These are phyloP conservation scores for Phoma sp. DNA, from an alignment of 2,329 filamentous ascomycete species.

Conservation along the genomic window DNA sequence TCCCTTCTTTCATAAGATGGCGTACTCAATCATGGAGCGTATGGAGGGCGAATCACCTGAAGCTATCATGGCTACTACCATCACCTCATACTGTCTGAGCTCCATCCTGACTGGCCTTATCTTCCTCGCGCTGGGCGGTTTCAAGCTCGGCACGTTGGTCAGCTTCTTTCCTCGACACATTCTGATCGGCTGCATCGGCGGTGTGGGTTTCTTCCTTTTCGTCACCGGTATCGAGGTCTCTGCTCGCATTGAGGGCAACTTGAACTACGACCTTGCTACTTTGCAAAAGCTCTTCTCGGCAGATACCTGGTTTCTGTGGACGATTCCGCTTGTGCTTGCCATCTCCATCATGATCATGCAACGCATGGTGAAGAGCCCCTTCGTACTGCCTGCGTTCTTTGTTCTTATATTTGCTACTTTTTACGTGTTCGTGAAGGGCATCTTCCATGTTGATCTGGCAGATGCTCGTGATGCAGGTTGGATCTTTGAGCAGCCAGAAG, in stretches of 20 bases:
- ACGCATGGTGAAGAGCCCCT: slow-evolving; percentile 77
- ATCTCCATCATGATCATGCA: slow-evolving; percentile 78
- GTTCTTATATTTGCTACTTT: slow-evolving; percentile 77
- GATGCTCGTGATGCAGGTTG: slow-evolving; percentile 76
- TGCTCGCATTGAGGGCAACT: slow-evolving; percentile 81
- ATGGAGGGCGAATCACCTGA: slow-evolving; percentile 83
- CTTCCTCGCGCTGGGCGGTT: slow-evolving; percentile 88
- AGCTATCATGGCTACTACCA: slow-evolving; percentile 90
- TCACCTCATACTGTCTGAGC: slow-evolving; percentile 87
- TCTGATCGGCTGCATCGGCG: slow-evolving; percentile 94
- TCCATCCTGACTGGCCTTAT: slow-evolving; percentile 89
- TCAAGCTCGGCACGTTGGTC: slow-evolving; percentile 87
- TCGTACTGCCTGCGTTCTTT: slow-evolving; percentile 87
- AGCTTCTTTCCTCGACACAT: slow-evolving; percentile 98
- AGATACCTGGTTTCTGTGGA: slow-evolving; percentile 83
- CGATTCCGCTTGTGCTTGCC: slow-evolving; percentile 77
- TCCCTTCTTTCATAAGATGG: slow-evolving; percentile 99
- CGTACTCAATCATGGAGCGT: slow-evolving; percentile 77
- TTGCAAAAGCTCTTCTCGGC: slow-evolving; percentile 73
- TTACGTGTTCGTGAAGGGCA: slow-evolving; percentile 74
- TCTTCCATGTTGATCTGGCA: slow-evolving; percentile 71
- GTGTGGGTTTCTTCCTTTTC: slow-evolving; percentile 93
- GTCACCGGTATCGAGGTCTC: slow-evolving; percentile 94
- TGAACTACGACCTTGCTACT: slow-evolving; percentile 81
- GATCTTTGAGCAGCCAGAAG: slow-evolving; percentile 87